Evolutionary conservation across 169 alveolate species (phyloP), one percentile per base, ranked within the genome.

Genomic region (Cryptosporidium xiaoi): DNA sequence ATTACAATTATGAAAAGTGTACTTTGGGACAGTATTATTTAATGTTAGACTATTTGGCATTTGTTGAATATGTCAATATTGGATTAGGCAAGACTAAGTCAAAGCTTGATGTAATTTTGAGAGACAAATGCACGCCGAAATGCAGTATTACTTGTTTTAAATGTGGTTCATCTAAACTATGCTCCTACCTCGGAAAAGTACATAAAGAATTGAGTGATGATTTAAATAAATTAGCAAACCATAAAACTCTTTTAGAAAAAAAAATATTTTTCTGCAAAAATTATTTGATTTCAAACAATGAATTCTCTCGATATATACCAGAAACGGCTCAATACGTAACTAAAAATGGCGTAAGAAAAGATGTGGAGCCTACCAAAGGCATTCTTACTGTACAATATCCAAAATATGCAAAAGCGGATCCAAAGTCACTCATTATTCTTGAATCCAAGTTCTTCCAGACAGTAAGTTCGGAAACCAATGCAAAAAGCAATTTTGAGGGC

Each of bases 261-360:
- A 51, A 66, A 53, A 51, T 53, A 3, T 0, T 0, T 0, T 10
- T 29, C 20, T 69, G 83, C 55, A 69, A 24, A 53, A 53, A 69
- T 33, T 69, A 69, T 8, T 51, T 69, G 18, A 29, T 55, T 31
- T n/a, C 1, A 8, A 69, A 69, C 5, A 20, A 69, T 34, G n/a
- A n/a, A 51, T 69, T 53, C 36, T 69, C 83, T 2, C 7, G 2
- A 6, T 8, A 15, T 18, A 69, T 69, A 16, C 83, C 83, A 16
- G 83, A 69, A 55, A 20, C 53, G 2, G 83, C 66, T 12, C 67
- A 69, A 51, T 69, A 69, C 29, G 13, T 69, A n/a, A 48, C 51
- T 20, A 2, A 51, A 31, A n/a, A 60, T 1, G 83, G 83, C 16
- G 0, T 3, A 40, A 40, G 48, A 40, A 40, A 40, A 8, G 48